A percentile compares a stretch with the other conserved stretches of the same genome.
phyloP scores from a whole-genome alignment of 306 rosid species.

The Bauhinia variegata region DNA sequence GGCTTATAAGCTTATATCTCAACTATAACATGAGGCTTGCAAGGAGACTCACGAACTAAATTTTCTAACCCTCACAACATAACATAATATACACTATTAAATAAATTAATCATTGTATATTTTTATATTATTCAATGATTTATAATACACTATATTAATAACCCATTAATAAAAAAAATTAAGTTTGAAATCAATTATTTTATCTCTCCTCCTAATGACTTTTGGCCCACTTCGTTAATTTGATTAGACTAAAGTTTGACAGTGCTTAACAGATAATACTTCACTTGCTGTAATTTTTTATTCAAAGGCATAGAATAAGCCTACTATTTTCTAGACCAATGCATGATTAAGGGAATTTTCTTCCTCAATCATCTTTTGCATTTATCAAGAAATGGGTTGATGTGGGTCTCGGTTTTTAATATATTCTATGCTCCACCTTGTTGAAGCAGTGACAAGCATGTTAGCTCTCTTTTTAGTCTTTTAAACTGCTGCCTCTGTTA shows the following conservation, averaged over 20 bases:
- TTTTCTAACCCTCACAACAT: no score
- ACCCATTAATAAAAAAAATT: no score
- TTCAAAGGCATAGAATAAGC: conserved; percentile 41
- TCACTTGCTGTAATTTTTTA: conserved; percentile 40
- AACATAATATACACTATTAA: no score
- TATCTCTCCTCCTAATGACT: conserved; percentile 28
- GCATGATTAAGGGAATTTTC: conserved; percentile 79
- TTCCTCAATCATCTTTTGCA: conserved; percentile 49
- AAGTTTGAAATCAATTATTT: no score
- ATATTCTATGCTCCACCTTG: conserved; percentile 55
- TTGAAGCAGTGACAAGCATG: conserved; percentile 56
- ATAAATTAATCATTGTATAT: no score
- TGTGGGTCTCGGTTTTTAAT: conserved; percentile 47
- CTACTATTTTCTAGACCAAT: conserved; percentile 44
- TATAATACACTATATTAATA: no score
- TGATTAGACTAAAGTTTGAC: conserved; percentile 40
- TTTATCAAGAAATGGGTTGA: conserved; percentile 55
- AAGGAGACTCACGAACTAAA: no score
- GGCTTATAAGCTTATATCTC: no score
- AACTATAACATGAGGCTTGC: no score
- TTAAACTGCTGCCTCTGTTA: conserved; percentile 43
- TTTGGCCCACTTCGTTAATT: conserved; percentile 37
- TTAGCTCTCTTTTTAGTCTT: conserved; percentile 50
- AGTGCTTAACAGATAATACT: conserved; percentile 59
- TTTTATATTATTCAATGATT: no score